phyloP scores from a whole-genome alignment of 345 rosid species.

The Boechera retrofracta region DNA sequence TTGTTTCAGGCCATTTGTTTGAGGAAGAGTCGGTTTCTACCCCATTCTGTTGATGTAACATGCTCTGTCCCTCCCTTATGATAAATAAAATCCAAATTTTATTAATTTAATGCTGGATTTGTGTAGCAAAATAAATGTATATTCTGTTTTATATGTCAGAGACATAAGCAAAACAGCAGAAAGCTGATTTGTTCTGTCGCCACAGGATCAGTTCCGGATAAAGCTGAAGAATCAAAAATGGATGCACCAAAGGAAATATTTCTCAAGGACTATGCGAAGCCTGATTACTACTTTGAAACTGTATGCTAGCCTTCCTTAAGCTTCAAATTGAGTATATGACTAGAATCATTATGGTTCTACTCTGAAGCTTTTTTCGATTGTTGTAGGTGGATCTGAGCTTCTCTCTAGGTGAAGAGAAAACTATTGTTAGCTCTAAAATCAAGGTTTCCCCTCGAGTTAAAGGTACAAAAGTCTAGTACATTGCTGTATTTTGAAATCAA shows the following conservation, averaged over 20 bases:
- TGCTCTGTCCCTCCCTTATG: slow-evolving; percentile 18
- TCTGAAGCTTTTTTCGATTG: slow-evolving; percentile 16
- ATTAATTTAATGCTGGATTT: slow-evolving; percentile 13
- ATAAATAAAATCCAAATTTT: background rate
- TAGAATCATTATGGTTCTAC: slow-evolving; percentile 25
- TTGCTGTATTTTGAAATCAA: background rate
- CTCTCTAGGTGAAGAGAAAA: slow-evolving; percentile 90
- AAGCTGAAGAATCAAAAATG: slow-evolving; percentile 75
- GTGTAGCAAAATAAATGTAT: slow-evolving; percentile 27
- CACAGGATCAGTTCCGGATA: slow-evolving; percentile 63
- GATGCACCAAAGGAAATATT: slow-evolving; percentile 86
- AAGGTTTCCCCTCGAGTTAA: slow-evolving; percentile 73
- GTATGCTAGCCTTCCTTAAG: slow-evolving; percentile 47
- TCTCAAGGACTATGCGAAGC: slow-evolving; percentile 89
- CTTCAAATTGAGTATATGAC: background rate
- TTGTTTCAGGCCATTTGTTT: slow-evolving; percentile 52
- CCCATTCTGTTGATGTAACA: slow-evolving; percentile 59
- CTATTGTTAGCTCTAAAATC: slow-evolving; percentile 84
- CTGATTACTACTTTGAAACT: slow-evolving; percentile 88
- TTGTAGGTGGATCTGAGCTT: slow-evolving; percentile 84
- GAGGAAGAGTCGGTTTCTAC: slow-evolving; percentile 49
- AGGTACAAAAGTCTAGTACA: slow-evolving; percentile 53
- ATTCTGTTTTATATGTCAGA: slow-evolving; percentile 51
- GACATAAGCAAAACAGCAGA: slow-evolving; percentile 53
- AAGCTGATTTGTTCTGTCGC: slow-evolving; percentile 82